phyloP scores from a whole-genome alignment of 805 yeast genomes.

The Lipomyces chichibuensis region DNA sequence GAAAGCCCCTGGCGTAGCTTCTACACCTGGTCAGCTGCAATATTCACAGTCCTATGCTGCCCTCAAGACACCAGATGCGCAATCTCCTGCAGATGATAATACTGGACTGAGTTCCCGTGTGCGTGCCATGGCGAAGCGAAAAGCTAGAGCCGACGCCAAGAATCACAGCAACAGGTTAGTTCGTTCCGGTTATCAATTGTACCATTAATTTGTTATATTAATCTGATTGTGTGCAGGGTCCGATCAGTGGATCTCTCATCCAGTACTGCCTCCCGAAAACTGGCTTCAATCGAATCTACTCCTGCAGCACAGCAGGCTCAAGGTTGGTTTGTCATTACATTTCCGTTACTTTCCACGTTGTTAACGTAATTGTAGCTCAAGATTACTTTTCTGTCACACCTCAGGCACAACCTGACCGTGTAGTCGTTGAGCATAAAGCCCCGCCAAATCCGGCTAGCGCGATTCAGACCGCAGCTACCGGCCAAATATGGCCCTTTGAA shows the following conservation, averaged over 20 bases:
- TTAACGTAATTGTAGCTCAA: slow-evolving; percentile 6
- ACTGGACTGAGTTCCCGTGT: slow-evolving; percentile 64
- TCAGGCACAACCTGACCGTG: slow-evolving; percentile 70
- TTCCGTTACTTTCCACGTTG: background rate
- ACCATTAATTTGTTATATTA: background rate
- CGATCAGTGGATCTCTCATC: slow-evolving; percentile 38
- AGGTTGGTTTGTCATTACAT: slow-evolving; percentile 8
- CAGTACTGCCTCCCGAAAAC: slow-evolving; percentile 39
- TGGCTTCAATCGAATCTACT: slow-evolving; percentile 15
- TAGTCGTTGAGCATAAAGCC: slow-evolving; percentile 77
- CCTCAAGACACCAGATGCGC: slow-evolving; percentile 8
- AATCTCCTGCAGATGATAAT: slow-evolving; percentile 31
- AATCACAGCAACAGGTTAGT: slow-evolving; percentile 26
- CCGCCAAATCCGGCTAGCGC: slow-evolving; percentile 63
- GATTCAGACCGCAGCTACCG: slow-evolving; percentile 32
- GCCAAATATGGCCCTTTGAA: slow-evolving; percentile 87
- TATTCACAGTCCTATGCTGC: slow-evolving; percentile 16
- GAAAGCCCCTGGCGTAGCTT: slow-evolving; percentile 3
- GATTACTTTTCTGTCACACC: slow-evolving; percentile 57
- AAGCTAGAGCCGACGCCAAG: slow-evolving; percentile 41
- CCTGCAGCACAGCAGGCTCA: slow-evolving; percentile 2
- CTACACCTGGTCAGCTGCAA: slow-evolving; percentile 10
- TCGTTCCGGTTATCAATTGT: background rate
- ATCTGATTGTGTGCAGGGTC: slow-evolving; percentile 2
- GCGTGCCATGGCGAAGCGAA: slow-evolving; percentile 92